Base-by-base conservation (phyloP, 2,329 filamentous ascomycete genomes). In the Teratosphaeria viscida region DNA sequence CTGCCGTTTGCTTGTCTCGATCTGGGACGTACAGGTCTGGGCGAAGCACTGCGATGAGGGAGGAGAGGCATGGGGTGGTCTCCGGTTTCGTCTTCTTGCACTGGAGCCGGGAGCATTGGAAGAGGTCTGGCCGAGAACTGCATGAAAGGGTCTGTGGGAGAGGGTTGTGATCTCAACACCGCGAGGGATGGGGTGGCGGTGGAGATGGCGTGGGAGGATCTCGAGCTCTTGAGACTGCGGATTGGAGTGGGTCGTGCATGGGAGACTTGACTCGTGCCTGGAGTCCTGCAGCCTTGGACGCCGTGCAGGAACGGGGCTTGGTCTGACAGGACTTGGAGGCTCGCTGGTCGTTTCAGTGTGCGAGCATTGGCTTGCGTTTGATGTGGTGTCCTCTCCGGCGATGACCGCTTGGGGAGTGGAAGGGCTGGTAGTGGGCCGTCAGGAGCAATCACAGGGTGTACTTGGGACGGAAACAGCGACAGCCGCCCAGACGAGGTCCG, bases 241-340 rank as follows among this genome's bases (percentile, higher is more conserved):
- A 68, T 67, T 6, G 64, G 72, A 68, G 53, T 64, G 67, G 34
- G 70, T 71, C 66, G 59, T 65, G 55, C 59, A 56, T 27, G 62
- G 35, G 4, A 32, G 27, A n/a, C 27, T 7, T 32, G 29, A 32
- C 29, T 32, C 29, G 29, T 32, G 29, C 29, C 29, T 7, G 29
- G 7, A 54, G 53, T 37, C 3, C 10, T 7, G 12, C 19, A 7
- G 10, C n/a, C 10, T 54, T 10, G 16, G 23, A 19, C 16, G 53
- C 53, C 5, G 32, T 73, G 72, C 6, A 78, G 69, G 63, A 78
- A 78, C 2, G 77, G 76, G 2, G 76, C 75, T 16, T 68, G 72
- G 52, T 74, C 69, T 10, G 76, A 69, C 32, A 75, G 72, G 52
- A 78, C 72, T 62, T 78, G 77, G 37, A 79, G 71, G 34, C 75